Base-by-base conservation (phyloP, 1,139 yeast genomes). In the Blastobotrys malaysiensis region DNA sequence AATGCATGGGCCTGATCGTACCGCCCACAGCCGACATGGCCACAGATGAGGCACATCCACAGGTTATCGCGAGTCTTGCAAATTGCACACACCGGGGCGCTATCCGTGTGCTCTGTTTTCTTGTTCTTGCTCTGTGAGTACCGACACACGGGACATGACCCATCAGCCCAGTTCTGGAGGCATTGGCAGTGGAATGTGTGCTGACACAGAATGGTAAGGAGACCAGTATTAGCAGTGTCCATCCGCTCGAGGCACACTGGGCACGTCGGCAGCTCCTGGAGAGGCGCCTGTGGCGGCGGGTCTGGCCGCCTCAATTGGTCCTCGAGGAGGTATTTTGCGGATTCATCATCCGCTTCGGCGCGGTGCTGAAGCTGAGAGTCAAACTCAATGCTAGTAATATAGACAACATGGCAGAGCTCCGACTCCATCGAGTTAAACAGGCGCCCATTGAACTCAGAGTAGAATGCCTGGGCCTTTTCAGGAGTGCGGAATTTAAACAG, bases 121-220 rank as follows among this genome's bases (percentile, higher is more conserved):
- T 20, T 9, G 9, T 46, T 16, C 19, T 36, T 43, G 36, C 50
- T 16, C 50, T 67, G 71, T 6, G 96, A 84, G 64, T 88, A 88
- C 43, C 98, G 74, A 67, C 97, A 91, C 5, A 91, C 90, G 0
- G 97, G 97, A 67, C 98, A 91, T 26, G 89, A 82, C 57, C 89
- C 95, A 66, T 89, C 96, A 55, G 82, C 81, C 97, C 97, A 91
- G 69, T 86, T 87, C 43, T 89, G 82, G 52, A 91, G 74, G 67
- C 97, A 91, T 62, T 81, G 88, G 63, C 96, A 90, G 68, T 91
- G 97, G 69, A 89, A 91, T 0, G 97, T 89, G 67, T 91, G 97
- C 66, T 88, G 97, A 60, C 97, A 91, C 0, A 95, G 89, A 50
- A 88, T 90, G 0, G 97, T 91, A 11, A 90, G 73, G 14, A 91